Conservation (phyloP, 106 monocot species). For the Phalaenopsis equestris region DNA sequence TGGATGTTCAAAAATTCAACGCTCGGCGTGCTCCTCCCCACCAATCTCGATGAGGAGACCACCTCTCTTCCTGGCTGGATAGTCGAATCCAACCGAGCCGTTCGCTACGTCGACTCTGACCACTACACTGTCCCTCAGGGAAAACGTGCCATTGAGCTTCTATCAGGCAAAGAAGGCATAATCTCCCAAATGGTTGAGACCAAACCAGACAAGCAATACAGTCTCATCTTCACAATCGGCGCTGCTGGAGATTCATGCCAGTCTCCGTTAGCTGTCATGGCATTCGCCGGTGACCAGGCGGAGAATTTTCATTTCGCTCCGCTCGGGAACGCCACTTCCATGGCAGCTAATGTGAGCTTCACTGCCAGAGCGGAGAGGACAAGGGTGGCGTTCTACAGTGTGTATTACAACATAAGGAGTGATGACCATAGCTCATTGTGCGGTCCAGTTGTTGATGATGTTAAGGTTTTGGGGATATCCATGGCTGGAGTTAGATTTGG, state of each 20-base stretch:
- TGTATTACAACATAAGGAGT: conserved; percentile 91
- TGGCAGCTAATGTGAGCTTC: conserved; percentile 69
- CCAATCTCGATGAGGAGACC: conserved; percentile 70
- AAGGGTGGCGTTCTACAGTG: conserved; percentile 79
- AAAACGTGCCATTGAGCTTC: conserved; percentile 84
- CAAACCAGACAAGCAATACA: conserved; percentile 61
- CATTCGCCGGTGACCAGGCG: conserved; percentile 84
- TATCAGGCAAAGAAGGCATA: conserved; percentile 94
- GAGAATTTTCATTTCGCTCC: conserved; percentile 73
- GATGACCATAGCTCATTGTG: conserved; percentile 77
- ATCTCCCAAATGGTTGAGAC: conserved; percentile 93
- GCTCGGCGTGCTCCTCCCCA: conserved; percentile 79
- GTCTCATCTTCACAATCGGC: conserved; percentile 59
- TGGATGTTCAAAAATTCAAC: conserved; percentile 57
- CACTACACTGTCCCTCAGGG: conserved; percentile 81
- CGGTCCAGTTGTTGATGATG: conserved; percentile 81
- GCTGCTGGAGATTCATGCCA: conserved; percentile 74
- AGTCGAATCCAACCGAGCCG: conserved; percentile 89
- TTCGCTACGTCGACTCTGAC: conserved; percentile 75
- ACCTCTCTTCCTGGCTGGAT: conserved; percentile 82
- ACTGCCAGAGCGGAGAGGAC: conserved; percentile 69
- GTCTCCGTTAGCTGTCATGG: conserved; percentile 79
- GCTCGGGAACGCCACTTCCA: conserved; percentile 44
- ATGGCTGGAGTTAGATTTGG: neutral
- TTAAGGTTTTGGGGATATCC: conserved; percentile 23